Base-by-base conservation (phyloP, 2,329 filamentous ascomycete species). In the Onygenales sp. region DNA sequence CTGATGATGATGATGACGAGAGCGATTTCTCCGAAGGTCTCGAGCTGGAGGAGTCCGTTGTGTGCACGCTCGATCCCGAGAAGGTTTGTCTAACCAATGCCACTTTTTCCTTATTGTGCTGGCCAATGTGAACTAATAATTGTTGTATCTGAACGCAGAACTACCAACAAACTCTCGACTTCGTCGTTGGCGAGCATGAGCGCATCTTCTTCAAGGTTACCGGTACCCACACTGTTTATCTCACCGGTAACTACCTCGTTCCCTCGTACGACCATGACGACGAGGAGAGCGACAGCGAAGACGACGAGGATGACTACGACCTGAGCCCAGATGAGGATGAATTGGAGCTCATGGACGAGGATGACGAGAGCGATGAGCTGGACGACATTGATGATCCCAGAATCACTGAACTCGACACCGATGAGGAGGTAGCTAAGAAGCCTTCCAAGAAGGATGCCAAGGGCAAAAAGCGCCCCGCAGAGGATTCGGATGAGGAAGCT, bases 171-270 rank as follows among this genome's bases (percentile, higher is more conserved):
- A 76, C 93, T 47, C 83, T 98, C 55, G 89, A 98, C 73, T 88
- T 98, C 71, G 93, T 88, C 59, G 83, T 98, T 68, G 84, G 82
- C 64, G 87, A 95, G 70, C 82, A 87, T 62, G 93, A 98, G 79
- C 83, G 83, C 63, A 85, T 96, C 60, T 95, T 88, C 80, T 97
- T 98, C 78, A 82, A 87, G 67, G 90, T 95, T 60, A 84, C 82
- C 57, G 93, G 93, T 64, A 93, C 88, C 58, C 90, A 96, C 79
- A 83, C 87, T 59, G 79, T 98, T 66, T 93, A 86, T 75, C 82
- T 98, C 56, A 97, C 92, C 58, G 93, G 93, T 63, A 98, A 98
- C 82, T 97, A 95, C 74, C 81, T 98, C 61, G 82, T 93, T 57
- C 78, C 81, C 66, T 77, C 83, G 57, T 78, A 84, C 55, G 81